Conservation (phyloP, 1,139 yeast genomes). For the Pichia cactophila region DNA sequence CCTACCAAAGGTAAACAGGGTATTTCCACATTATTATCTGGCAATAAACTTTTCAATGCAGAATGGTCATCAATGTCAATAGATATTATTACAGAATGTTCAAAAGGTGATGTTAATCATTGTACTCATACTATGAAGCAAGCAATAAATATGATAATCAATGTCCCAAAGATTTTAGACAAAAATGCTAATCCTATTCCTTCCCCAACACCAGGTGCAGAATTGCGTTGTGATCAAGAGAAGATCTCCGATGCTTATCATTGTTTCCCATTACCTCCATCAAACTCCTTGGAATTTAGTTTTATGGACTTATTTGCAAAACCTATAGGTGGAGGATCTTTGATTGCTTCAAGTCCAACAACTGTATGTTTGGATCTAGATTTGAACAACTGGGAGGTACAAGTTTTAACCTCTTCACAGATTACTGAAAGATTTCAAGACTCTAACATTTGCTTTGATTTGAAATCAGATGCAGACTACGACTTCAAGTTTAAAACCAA, state of each 20-base stretch:
- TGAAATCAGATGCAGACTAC: constrained; percentile 22
- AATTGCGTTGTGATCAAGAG: constrained; percentile 61
- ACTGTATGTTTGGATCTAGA: constrained; percentile 40
- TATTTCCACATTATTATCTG: constrained; percentile 74
- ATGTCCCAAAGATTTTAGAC: constrained; percentile 59
- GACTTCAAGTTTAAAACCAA: constrained; percentile 22
- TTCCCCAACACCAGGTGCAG: constrained; percentile 61
- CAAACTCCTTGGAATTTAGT: constrained; percentile 44
- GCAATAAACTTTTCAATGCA: constrained; percentile 92
- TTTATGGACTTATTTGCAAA: constrained; percentile 66
- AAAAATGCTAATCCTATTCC: constrained; percentile 68
- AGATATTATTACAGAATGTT: constrained; percentile 62
- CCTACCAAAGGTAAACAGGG: constrained; percentile 96
- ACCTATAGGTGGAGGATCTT: constrained; percentile 55
- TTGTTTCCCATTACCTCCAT: constrained; percentile 71
- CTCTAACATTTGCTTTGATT: constrained; percentile 22
- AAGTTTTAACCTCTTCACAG: constrained; percentile 20
- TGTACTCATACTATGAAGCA: constrained; percentile 60
- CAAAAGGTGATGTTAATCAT: constrained; percentile 14
- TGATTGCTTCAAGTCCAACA: constrained; percentile 36
- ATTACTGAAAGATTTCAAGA: constrained; percentile 10
- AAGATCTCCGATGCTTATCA: constrained; percentile 54
- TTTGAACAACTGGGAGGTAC: constrained; percentile 42
- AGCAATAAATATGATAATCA: constrained; percentile 65
- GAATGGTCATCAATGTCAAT: constrained; percentile 93